These are phyloP conservation scores for Pholiota adiposa DNA, from an alignment of 1,284 basidiomycete genomes.

Conservation along the genomic window DNA sequence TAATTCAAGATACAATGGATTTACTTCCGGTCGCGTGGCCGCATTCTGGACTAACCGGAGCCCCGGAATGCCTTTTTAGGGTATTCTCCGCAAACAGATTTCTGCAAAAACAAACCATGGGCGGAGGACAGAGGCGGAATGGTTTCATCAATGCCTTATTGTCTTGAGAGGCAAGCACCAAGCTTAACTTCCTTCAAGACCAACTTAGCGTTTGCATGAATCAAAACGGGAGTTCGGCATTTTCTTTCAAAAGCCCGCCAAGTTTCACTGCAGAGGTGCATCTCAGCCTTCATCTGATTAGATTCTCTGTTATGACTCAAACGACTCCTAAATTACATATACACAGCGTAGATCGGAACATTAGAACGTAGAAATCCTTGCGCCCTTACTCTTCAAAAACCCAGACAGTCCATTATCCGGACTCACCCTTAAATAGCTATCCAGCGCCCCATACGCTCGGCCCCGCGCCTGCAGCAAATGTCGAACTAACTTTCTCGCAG, in stretches of 20 bases:
- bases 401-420: constrained; percentile 15
- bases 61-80: background rate
- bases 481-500: constrained; percentile 26
- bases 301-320: too few relatives aligned
- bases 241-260: too few relatives aligned
- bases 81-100: background rate
- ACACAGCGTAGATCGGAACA: background rate
- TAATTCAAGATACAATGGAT: background rate
- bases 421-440: constrained; percentile 16
- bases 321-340: background rate
- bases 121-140: too few relatives aligned
- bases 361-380: constrained; percentile 10
- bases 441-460: constrained; percentile 25
- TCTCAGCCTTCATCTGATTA: too few relatives aligned
- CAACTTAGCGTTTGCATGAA: too few relatives aligned
- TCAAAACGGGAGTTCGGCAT: too few relatives aligned
- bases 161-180: too few relatives aligned
- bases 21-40: background rate
- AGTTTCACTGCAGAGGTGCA: too few relatives aligned
- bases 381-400: constrained; percentile 27
- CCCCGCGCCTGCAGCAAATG: constrained; percentile 30
- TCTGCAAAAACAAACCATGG: background rate
- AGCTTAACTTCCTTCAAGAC: too few relatives aligned
- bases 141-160: too few relatives aligned
- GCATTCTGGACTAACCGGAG: background rate